phyloP scores from a whole-genome alignment of 2,329 filamentous ascomycete species.

The Cyphellophora europaea region DNA sequence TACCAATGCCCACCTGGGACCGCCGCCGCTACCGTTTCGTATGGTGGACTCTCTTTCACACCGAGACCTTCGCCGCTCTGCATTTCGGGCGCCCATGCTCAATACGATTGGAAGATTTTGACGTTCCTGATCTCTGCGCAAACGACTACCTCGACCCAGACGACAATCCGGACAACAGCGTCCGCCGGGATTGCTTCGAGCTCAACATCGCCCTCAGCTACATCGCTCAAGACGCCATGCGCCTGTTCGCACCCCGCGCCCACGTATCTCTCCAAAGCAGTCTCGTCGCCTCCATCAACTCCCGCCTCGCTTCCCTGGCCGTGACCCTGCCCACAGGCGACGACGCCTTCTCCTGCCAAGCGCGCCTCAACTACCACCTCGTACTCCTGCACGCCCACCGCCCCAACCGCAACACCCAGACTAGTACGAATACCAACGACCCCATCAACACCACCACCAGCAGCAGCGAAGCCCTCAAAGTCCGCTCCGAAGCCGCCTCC shows the following conservation, averaged over 20 bases:
- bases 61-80: slow-evolving; percentile 4
- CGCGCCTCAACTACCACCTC: slow-evolving; percentile 5
- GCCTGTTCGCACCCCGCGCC: slow-evolving; percentile 3
- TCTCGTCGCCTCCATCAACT: not conserved
- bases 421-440: too few relatives aligned
- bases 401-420: not conserved
- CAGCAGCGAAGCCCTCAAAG: slow-evolving; percentile 1
- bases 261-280: not conserved
- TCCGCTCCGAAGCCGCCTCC: slow-evolving; percentile 5
- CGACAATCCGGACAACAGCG: slow-evolving; percentile 1
- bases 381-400: slow-evolving; percentile 3
- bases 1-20: slow-evolving; percentile 22
- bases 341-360: slow-evolving; percentile 5
- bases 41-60: slow-evolving; percentile 6
- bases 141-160: slow-evolving; percentile 6
- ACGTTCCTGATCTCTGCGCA: slow-evolving; percentile 2
- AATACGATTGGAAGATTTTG: slow-evolving; percentile 7
- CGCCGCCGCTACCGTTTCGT: slow-evolving; percentile 11
- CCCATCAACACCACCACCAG: too few relatives aligned
- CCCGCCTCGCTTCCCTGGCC: slow-evolving; percentile 2
- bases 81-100: slow-evolving; percentile 3
- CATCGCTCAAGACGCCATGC: slow-evolving; percentile 3
- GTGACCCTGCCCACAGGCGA: slow-evolving; percentile 2
- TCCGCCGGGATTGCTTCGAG: slow-evolving; percentile 2
- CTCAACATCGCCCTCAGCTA: slow-evolving; percentile 1